phyloP scores from a whole-genome alignment of 2,329 filamentous ascomycete species.

The Cytospora piceicola region DNA sequence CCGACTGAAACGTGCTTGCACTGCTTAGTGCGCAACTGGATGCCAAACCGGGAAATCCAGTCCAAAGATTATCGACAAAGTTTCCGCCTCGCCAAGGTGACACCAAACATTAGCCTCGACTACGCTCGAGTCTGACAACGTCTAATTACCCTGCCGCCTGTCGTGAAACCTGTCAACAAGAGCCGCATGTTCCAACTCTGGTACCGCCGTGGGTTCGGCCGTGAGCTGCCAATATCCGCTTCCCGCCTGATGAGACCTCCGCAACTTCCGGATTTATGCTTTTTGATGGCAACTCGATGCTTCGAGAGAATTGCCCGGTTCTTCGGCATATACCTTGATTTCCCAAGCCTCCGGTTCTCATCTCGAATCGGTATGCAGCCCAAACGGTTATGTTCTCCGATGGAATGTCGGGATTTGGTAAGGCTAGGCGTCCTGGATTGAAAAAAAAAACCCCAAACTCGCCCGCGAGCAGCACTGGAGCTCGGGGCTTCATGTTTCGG shows the following conservation, averaged over 20 bases:
- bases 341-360: constrained; percentile 10
- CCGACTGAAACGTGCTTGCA: background rate
- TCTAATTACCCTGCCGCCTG: constrained; percentile 18
- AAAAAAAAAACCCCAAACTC: background rate
- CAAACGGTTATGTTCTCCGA: background rate
- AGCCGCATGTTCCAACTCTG: constrained; percentile 3
- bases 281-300: background rate
- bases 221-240: background rate
- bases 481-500: background rate
- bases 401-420: background rate
- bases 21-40: background rate
- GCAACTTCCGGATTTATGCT: background rate
- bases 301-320: background rate
- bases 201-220: too few species aligned
- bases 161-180: constrained; percentile 19
- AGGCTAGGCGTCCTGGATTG: background rate
- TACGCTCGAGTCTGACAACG: constrained; percentile 3
- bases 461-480: background rate
- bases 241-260: background rate
- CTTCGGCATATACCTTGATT: background rate
- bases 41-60: background rate
- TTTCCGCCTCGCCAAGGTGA: background rate
- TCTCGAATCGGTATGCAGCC: constrained; percentile 1
- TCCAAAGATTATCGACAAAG: background rate
- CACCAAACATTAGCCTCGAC: constrained; percentile 17